These are phyloP conservation scores for Mycena rebaudengoi DNA, from an alignment of 768 basidiomycete genomes.

Conservation along the genomic window DNA sequence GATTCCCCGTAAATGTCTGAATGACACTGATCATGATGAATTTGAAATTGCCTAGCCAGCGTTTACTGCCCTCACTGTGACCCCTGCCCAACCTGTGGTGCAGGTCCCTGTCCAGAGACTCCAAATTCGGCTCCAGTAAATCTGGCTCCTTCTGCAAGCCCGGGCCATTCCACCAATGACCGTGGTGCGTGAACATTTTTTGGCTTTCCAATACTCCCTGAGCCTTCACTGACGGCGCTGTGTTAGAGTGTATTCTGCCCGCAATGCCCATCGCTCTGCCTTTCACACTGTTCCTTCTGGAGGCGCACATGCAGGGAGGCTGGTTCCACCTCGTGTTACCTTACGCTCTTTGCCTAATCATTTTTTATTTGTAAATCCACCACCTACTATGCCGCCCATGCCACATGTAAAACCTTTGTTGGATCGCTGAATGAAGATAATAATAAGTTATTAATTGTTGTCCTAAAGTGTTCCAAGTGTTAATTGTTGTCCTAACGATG, in stretches of 20 bases:
- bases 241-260: background rate
- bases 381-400: background rate
- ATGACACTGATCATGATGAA: no score
- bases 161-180: background rate
- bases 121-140: background rate
- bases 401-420: background rate
- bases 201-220: background rate
- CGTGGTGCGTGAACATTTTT: background rate
- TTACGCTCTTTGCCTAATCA: background rate
- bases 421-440: background rate
- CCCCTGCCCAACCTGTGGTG: conserved; percentile 6
- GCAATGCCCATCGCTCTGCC: background rate
- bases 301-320: conserved; percentile 6
- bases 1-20: no score
- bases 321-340: background rate
- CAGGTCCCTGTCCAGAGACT: background rate
- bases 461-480: no score
- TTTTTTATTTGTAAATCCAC: background rate
- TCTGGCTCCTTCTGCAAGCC: background rate
- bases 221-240: background rate
- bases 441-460: no score
- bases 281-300: background rate
- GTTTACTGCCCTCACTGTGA: background rate
- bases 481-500: no score
- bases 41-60: background rate